Evolutionary conservation across 345 rosid genomes (phyloP).

Genomic region (Balakata baccata): DNA sequence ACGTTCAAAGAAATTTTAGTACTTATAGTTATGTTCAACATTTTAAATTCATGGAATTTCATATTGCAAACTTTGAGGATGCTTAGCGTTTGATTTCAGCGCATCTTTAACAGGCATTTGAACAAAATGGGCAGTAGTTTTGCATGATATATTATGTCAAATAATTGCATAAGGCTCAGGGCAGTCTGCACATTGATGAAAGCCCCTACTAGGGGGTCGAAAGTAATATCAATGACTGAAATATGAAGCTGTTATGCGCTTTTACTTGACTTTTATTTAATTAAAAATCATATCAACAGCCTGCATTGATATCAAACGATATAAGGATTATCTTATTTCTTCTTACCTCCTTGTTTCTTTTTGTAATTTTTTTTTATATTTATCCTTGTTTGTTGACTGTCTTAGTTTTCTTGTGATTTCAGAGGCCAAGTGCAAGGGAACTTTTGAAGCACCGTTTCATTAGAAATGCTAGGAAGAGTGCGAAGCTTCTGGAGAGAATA

Average conservation of each 20-base stretch:
- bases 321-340: not conserved
- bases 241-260: not conserved
- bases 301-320: not conserved
- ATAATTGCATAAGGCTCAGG: not conserved
- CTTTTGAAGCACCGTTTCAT: slow-evolving; percentile 92
- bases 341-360: no score
- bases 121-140: not conserved
- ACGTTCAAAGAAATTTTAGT: not conserved
- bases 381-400: not conserved
- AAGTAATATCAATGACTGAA: not conserved
- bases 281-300: not conserved
- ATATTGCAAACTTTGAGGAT: not conserved
- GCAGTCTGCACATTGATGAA: slow-evolving; percentile 2
- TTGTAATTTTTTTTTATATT: not conserved
- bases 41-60: not conserved
- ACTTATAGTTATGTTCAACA: not conserved
- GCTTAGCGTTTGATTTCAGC: not conserved
- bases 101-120: not conserved
- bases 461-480: slow-evolving; percentile 78
- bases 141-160: no score
- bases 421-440: slow-evolving; percentile 97
- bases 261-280: not conserved
- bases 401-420: slow-evolving; percentile 31
- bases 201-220: not conserved
- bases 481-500: slow-evolving; percentile 86